phyloP scores from a whole-genome alignment of 164 flowering plant species.

The Sedum album region DNA sequence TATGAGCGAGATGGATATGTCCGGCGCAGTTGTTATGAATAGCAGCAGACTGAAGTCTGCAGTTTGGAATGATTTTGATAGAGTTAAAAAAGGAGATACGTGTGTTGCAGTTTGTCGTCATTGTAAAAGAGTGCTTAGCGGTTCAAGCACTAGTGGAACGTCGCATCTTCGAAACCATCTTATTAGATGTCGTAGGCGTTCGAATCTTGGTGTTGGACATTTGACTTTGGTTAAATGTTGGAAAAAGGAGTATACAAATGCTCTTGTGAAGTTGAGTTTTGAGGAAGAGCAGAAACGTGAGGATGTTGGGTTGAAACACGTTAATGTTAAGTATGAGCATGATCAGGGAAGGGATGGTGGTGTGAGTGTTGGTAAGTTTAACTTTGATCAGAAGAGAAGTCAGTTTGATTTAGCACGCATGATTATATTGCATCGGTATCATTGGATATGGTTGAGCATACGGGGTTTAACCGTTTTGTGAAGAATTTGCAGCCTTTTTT shows the following conservation, averaged over 20 bases:
- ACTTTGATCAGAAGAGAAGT: constrained; percentile 63
- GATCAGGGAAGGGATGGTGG: constrained; percentile 21
- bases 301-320: constrained; percentile 29
- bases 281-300: constrained; percentile 43
- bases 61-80: constrained; percentile 90
- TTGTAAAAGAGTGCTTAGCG: constrained; percentile 65
- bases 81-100: constrained; percentile 55
- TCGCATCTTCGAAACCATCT: constrained; percentile 81
- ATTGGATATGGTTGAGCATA: constrained; percentile 71
- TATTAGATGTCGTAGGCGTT: constrained; percentile 52
- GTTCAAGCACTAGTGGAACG: constrained; percentile 80
- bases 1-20: constrained; percentile 45
- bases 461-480: constrained; percentile 67
- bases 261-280: constrained; percentile 22
- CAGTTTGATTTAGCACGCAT: constrained; percentile 73
- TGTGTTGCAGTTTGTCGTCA: constrained; percentile 68
- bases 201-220: constrained; percentile 43
- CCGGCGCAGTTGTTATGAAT: constrained; percentile 40
- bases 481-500: constrained; percentile 77
- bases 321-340: constrained; percentile 23
- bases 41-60: constrained; percentile 63
- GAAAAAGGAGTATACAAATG: constrained; percentile 35
- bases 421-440: constrained; percentile 88
- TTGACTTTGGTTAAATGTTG: constrained; percentile 36
- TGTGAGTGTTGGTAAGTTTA: constrained; percentile 17